A percentile compares a stretch with the other conserved stretches of the same genome.
Conservation (phyloP, 2,329 filamentous ascomycete species). For the Fusarium duplospermum region DNA sequence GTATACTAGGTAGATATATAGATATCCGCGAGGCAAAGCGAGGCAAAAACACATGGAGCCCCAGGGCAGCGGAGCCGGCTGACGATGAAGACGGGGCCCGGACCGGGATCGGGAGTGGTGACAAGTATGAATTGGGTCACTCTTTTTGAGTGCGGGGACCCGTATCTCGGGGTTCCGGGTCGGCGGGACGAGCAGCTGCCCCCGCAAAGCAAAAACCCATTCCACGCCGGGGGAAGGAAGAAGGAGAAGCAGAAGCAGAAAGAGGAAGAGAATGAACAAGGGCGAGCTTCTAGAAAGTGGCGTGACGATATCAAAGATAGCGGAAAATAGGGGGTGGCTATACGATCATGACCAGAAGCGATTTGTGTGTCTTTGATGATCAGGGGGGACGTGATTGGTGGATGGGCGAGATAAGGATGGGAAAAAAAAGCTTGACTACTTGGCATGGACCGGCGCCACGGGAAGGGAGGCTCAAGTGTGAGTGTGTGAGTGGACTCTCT, state of each 20-base stretch:
- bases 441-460: slow-evolving; percentile 31
- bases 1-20: neutral
- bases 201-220: slow-evolving; percentile 22
- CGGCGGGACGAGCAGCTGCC: slow-evolving; percentile 36
- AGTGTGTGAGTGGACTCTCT: neutral
- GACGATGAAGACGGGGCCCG: slow-evolving; percentile 18
- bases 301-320: slow-evolving; percentile 35
- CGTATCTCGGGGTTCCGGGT: slow-evolving; percentile 43
- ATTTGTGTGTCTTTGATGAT: slow-evolving; percentile 38
- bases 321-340: slow-evolving; percentile 14
- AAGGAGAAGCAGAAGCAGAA: neutral
- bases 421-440: slow-evolving; percentile 24
- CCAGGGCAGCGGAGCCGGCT: slow-evolving; percentile 6
- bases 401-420: slow-evolving; percentile 34
- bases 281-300: slow-evolving; percentile 40
- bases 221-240: slow-evolving; percentile 18
- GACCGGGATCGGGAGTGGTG: slow-evolving; percentile 37
- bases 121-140: slow-evolving; percentile 43
- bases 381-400: slow-evolving; percentile 33
- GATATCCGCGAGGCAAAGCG: neutral
- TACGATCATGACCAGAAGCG: slow-evolving; percentile 37
- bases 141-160: slow-evolving; percentile 25
- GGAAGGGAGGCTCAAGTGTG: slow-evolving; percentile 34
- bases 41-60: neutral
- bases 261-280: slow-evolving; percentile 6